Evolutionary conservation across 2,329 filamentous ascomycete species (phyloP), one percentile per base, ranked within the genome.

Genomic region (Blastomyces gilchristii): DNA sequence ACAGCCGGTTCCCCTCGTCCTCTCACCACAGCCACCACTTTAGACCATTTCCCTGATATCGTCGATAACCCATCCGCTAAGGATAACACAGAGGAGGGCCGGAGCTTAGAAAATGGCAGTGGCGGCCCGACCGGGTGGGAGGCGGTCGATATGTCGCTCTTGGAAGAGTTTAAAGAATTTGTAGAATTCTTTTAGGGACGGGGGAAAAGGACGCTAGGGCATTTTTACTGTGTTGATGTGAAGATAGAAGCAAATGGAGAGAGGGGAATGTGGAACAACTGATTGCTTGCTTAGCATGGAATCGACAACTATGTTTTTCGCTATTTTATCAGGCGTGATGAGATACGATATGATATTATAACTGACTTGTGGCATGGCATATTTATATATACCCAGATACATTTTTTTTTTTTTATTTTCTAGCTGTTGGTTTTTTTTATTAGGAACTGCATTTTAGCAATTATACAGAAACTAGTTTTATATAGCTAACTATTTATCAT

Each of bases 161-260:
- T 77, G 61, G 71, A 76, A 61, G 74, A 78, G 64, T 78, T 76
- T 63, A 73, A 73, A 50, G 72, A 76, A 59, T 69, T 75, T 64
- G 73, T 77, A 61, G 73, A 77, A 59, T 74, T 78, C 62, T 68
- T 75, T 52, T 75, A 64, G 69, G n/a, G 5, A 18, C 12, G 25
- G n/a, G 14, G 56, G 22, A 14, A 18, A n/a, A 18, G 25, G 25
- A 12, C 11, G 6, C 16, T 16, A 58, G 9, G n/a, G n/a, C 12
- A 14, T 39, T 58, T 34, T 43, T 11, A 50, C 12, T 50, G 12
- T 22, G 22, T 25, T 54, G 9, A 8, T 54, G n/a, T 54, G 52
- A 18, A 22, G n/a, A 11, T 28, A 50, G 11, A 18, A 16, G 2
- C 3, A 11, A n/a, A 54, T 37, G 25, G 52, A 37, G n/a, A 14